Conservation (phyloP, 2,329 filamentous ascomycete species). For the Leptodontidium sp. region DNA sequence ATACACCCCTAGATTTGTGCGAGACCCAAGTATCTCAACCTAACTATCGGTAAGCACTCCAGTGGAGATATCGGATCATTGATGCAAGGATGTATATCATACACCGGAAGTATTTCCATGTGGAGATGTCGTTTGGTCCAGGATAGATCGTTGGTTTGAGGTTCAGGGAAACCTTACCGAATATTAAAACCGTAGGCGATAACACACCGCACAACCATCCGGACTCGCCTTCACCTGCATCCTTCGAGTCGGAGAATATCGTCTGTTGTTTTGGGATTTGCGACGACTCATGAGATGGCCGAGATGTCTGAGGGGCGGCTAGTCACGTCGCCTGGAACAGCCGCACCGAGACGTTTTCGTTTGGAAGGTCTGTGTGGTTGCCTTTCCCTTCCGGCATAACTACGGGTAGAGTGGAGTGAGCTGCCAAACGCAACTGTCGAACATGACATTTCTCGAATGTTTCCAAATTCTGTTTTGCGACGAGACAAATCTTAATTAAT, state of each 20-base stretch:
- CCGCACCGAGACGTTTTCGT: neutral
- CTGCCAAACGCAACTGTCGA: slow-evolving; percentile 6
- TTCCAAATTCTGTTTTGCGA: neutral
- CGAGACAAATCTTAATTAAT: neutral
- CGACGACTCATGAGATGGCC: neutral
- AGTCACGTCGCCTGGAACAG: neutral
- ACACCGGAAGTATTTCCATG: neutral
- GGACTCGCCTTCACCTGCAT: neutral
- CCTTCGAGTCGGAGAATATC: neutral
- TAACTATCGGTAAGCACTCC: neutral
- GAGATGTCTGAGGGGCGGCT: neutral
- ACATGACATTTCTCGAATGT: neutral
- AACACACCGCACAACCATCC: neutral
- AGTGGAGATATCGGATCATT: slow-evolving; percentile 1
- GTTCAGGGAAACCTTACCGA: neutral
- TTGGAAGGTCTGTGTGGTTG: neutral
- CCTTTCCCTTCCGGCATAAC: neutral
- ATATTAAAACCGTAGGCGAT: neutral
- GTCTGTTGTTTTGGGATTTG: neutral
- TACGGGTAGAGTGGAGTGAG: neutral
- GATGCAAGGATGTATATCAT: neutral
- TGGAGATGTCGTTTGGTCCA: neutral
- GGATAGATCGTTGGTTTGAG: neutral
- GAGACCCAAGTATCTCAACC: neutral
- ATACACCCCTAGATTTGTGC: neutral